These are phyloP conservation scores for Bonia amplexicaulis DNA, from an alignment of 176 grass and related monocot species.

Conservation along the genomic window DNA sequence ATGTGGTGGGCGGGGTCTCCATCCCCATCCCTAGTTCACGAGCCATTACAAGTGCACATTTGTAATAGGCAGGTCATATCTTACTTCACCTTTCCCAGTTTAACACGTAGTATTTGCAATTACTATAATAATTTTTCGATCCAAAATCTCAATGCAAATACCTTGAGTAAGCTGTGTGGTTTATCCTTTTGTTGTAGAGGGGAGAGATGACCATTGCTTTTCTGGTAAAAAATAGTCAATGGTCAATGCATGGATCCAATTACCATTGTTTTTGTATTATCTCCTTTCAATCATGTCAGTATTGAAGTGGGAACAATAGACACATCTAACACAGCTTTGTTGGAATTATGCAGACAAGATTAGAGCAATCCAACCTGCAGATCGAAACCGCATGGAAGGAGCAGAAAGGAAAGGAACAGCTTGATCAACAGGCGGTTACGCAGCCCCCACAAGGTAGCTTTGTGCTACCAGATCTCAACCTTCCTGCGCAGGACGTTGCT, in stretches of 20 bases:
- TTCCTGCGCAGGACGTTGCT: slow-evolving; percentile 35
- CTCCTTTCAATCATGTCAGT: neutral
- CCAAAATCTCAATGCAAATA: neutral
- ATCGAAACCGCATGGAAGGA: slow-evolving; percentile 19
- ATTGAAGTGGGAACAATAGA: neutral
- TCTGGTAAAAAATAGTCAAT: neutral
- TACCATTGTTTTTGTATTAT: neutral
- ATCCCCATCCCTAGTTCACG: neutral
- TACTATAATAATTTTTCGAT: neutral
- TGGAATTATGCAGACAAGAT: slow-evolving; percentile 34
- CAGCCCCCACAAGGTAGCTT: slow-evolving; percentile 22
- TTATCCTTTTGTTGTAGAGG: neutral
- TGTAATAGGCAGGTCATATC: neutral
- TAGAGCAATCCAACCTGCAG: neutral
- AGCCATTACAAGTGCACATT: neutral
- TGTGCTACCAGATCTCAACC: slow-evolving; percentile 49
- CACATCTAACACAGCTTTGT: slow-evolving; percentile 9
- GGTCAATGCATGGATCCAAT: neutral
- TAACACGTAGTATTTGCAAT: neutral
- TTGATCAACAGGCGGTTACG: neutral
- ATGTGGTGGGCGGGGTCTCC: neutral
- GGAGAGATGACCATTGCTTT: neutral
- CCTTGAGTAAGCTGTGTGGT: neutral
- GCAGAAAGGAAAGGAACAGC: slow-evolving; percentile 38
- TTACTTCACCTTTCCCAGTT: neutral